Evolutionary conservation across 2,329 filamentous ascomycete species (phyloP), one percentile per base, ranked within the genome.

Genomic region (Tolypocladium ovalisporum): DNA sequence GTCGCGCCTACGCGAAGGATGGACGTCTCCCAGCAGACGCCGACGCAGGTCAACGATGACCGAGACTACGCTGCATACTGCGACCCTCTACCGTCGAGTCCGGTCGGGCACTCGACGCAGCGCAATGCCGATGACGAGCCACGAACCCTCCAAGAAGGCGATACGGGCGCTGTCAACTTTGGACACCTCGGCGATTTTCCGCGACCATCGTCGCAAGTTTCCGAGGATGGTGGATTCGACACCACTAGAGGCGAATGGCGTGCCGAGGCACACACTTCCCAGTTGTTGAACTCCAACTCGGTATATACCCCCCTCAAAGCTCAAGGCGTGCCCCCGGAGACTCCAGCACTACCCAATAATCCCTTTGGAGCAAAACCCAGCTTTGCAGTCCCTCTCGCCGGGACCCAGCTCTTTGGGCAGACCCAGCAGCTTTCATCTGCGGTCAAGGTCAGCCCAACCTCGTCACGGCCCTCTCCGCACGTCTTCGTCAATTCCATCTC

Each of bases 21-120:
- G 71, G 73, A 78, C 36, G 70, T 67, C n/a, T 80, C 78, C 13
- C 76, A 79, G 44, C 74, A 78, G 57, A 80, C 80, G 12, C 77
- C 78, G 1, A 84, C 81, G 1, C 81, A 84, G 66, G 71, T 75
- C 58, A 84, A 84, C 61, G 75, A 78, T 51, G 79, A 74, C 52
- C 77, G 81, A 40, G 81, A 82, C 67, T 84, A 84, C 62, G 76
- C 77, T 69, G 74, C 61, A 73, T 78, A 68, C 59, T 70, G 62
- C 58, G 60, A 66, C 13, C 54, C 67, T 34, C 54, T 66, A 12
- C 69, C 59, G 37, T 70, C 60, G 57, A 72, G 67, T 54, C 65
- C 67, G 19, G 54, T 60, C 40, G 62, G 62, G 22, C 63, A 57
- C 44, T 62, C 63, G 39, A 66, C 66, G 1, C 65, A 73, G 40